phyloP scores from a whole-genome alignment of 805 yeast genomes.

The Suhomyces sp. region DNA sequence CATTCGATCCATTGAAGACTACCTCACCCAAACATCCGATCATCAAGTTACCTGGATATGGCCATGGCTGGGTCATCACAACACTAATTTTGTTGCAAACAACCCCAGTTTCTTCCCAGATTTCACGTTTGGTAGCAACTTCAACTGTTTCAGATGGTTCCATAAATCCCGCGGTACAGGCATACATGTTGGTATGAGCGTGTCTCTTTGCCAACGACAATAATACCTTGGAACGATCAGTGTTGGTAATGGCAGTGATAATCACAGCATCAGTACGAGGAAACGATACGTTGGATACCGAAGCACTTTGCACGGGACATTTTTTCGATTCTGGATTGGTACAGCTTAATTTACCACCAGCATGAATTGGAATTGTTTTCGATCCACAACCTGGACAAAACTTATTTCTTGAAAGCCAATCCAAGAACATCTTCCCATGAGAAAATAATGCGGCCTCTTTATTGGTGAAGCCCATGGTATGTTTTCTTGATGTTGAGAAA shows the following conservation, averaged over 20 bases:
- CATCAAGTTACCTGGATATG: slow-evolving; percentile 92
- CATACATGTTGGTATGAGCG: slow-evolving; percentile 56
- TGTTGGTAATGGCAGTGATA: slow-evolving; percentile 73
- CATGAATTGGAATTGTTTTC: slow-evolving; percentile 58
- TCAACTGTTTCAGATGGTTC: slow-evolving; percentile 94
- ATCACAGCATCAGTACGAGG: slow-evolving; percentile 92
- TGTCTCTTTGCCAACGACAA: slow-evolving; percentile 70
- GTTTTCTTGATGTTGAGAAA: slow-evolving; percentile 37
- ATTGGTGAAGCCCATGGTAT: slow-evolving; percentile 32
- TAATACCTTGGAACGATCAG: slow-evolving; percentile 58
- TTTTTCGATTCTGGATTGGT: slow-evolving; percentile 25
- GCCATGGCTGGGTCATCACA: slow-evolving; percentile 92
- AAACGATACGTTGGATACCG: slow-evolving; percentile 75
- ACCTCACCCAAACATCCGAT: slow-evolving; percentile 85
- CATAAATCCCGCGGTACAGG: slow-evolving; percentile 93
- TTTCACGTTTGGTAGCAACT: slow-evolving; percentile 81
- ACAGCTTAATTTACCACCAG: slow-evolving; percentile 64
- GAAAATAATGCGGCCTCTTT: slow-evolving; percentile 67
- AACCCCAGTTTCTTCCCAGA: slow-evolving; percentile 95
- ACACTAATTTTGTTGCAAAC: slow-evolving; percentile 56
- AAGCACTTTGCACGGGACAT: slow-evolving; percentile 38
- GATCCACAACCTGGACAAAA: slow-evolving; percentile 89
- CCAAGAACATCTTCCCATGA: slow-evolving; percentile 80
- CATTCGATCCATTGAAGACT: slow-evolving; percentile 66
- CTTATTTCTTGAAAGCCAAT: slow-evolving; percentile 74